These are phyloP conservation scores for Flaveria robusta DNA, from an alignment of 129 eudicot species.

Conservation along the genomic window DNA sequence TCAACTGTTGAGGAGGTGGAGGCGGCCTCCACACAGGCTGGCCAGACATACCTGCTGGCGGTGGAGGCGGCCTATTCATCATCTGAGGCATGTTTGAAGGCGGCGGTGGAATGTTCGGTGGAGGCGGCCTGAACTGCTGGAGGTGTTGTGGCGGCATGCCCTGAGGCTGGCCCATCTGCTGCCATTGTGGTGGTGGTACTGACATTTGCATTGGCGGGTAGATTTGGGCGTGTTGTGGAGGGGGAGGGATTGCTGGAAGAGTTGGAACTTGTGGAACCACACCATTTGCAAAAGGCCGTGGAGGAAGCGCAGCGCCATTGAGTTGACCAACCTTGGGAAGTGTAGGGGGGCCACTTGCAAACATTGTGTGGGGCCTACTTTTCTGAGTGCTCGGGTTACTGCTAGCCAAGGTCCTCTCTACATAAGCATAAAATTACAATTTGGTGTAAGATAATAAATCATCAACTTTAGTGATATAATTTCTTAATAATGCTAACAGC, in stretches of 20 bases:
- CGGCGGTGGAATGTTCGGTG: conserved; percentile 59
- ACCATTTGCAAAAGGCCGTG: conserved; percentile 77
- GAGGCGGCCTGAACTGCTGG: conserved; percentile 59
- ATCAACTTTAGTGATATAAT: background rate
- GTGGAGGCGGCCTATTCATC: conserved; percentile 71
- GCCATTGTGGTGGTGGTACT: conserved; percentile 72
- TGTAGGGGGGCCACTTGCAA: conserved; percentile 95
- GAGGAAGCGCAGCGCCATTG: conserved; percentile 67
- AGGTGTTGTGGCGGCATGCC: conserved; percentile 49
- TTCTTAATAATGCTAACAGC: background rate
- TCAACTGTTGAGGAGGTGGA: conserved; percentile 82
- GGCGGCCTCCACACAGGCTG: conserved; percentile 77
- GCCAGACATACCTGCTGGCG: conserved; percentile 64
- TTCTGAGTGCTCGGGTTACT: conserved; percentile 77
- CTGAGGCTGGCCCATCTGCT: conserved; percentile 71
- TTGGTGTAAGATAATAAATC: background rate
- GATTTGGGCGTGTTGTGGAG: conserved; percentile 53
- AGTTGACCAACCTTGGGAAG: conserved; percentile 57
- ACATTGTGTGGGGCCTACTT: conserved; percentile 93
- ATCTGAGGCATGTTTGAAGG: conserved; percentile 63
- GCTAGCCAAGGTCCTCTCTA: conserved; percentile 89
- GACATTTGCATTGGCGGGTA: conserved; percentile 73
- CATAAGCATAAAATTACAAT: conserved; percentile 6
- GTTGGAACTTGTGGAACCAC: conserved; percentile 54
- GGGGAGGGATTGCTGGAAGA: conserved; percentile 62